Percentiles rank a stretch among this genome's conserved stretches.
Conservation (phyloP, 1,139 yeast species). For the Saccharomyces hybrid region DNA sequence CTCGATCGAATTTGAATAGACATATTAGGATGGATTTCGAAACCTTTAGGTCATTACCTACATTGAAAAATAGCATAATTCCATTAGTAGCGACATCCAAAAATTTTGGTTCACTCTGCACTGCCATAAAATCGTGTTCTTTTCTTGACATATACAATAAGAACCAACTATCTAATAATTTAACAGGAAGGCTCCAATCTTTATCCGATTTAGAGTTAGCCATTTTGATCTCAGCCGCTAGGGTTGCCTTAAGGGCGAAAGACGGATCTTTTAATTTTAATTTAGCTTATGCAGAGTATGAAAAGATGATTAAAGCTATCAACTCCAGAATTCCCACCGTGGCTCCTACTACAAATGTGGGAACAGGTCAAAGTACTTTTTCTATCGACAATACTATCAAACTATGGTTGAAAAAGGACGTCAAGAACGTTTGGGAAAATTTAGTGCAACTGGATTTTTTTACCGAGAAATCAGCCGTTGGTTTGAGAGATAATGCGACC, state of each 20-base stretch:
- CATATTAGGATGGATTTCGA: slow-evolving; percentile 43
- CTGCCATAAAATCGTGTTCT: slow-evolving; percentile 14
- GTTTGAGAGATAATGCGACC: slow-evolving; percentile 27
- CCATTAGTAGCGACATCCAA: slow-evolving; percentile 34
- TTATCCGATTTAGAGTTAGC: slow-evolving; percentile 65
- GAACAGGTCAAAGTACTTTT: slow-evolving; percentile 9
- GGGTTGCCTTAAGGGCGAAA: slow-evolving; percentile 56
- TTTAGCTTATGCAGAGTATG: slow-evolving; percentile 70
- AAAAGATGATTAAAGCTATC: slow-evolving; percentile 42
- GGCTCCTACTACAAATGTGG: slow-evolving; percentile 31
- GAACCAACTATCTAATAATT: slow-evolving; percentile 25
- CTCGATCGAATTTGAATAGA: slow-evolving; percentile 31
- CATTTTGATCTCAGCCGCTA: slow-evolving; percentile 62
- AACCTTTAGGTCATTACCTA: slow-evolving; percentile 52
- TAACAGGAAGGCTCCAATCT: slow-evolving; percentile 31
- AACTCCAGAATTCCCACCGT: slow-evolving; percentile 40
- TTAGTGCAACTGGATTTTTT: slow-evolving; percentile 23
- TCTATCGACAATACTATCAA: slow-evolving; percentile 36
- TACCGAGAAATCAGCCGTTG: slow-evolving; percentile 26
- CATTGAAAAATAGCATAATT: slow-evolving; percentile 45
- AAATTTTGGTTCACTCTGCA: slow-evolving; percentile 12
- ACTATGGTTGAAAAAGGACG: slow-evolving; percentile 41
- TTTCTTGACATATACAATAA: slow-evolving; percentile 18
- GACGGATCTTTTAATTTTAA: slow-evolving; percentile 57
- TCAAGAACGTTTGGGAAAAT: slow-evolving; percentile 50